Base-by-base conservation (phyloP, 2,329 filamentous ascomycete genomes). In the Fusarium nematophilum region DNA sequence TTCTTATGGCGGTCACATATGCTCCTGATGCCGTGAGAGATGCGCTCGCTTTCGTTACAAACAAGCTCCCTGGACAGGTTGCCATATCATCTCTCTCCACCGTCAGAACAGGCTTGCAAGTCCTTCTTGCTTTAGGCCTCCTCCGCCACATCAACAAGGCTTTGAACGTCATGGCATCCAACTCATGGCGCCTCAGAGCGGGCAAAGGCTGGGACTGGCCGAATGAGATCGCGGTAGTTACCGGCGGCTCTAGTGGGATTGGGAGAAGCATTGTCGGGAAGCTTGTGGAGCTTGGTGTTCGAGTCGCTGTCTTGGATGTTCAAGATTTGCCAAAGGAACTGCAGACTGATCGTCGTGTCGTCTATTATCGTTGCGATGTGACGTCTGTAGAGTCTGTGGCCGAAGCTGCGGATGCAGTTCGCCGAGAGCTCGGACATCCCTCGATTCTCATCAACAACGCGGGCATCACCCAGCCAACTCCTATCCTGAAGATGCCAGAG, bases 361-460 rank as follows among this genome's bases (percentile, higher is more conserved):
- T 53, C 27, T 76, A 69, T 57, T 78, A 74, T 62, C 64, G 66
- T 10, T 78, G 75, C 46, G 78, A 80, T 37, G 65, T 80, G 1
- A 78, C 75, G 4, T 77, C 77, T 2, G 68, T 78, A 13, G 73
- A 78, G 6, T 78, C 79, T 0, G 79, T 86, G 3, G 72, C 75
- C 14, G 69, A 73, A 2, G 78, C 75, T 0, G 81, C 81, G 25
- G 64, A 70, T 4, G 61, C 70, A 1, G 52, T 83, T 10, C 72
- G 74, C 3, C 60, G 70, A 8, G 70, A 76, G 4, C 75, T 90
- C 26, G 89, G 88, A 17, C 70, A 83, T 42, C 89, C 89, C 0
- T 89, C 88, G 0, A 79, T 92, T 50, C 79, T 92, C 3, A 86
- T 90, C 77, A 90, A 90, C 76, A 91, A 90, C 67, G 88, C 88